Base-by-base conservation (phyloP, 768 basidiomycete genomes). In the Candolleomyces aberdarensis region DNA sequence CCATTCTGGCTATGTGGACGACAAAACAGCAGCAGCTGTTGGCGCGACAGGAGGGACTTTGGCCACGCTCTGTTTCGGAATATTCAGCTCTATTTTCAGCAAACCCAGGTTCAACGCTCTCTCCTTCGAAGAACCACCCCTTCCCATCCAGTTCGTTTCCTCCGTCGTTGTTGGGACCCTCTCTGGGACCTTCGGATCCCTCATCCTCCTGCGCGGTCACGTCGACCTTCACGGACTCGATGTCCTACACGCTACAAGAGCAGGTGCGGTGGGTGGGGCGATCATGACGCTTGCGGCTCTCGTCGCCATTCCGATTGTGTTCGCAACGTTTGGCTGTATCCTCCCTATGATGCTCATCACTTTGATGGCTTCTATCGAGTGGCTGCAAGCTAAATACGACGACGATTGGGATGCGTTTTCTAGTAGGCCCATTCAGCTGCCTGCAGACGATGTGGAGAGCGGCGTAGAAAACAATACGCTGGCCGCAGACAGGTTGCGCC, bases 191-290 rank as follows among this genome's bases (percentile, higher is more conserved):
- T 63, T 71, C 9, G 70, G 70, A 11, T 62, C 59, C 20, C 60
- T 66, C 5, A 60, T 69, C 22, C 64, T 69, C 20, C 50, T 50
- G 2, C 59, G 62, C 31, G 53, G 61, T 14, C 60, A 66, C 36
- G 62, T 68, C 41, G 65, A 71, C 41, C 43, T 69, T 3, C 64
- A 57, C 0, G 65, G 63, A 4, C 65, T 65, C 7, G 70, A 71
- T 58, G 57, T 69, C 8, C 57, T 70, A 0, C 70, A 71, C 51
- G 70, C 69, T 5, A 62, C 70, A 0, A 64, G 69, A 14, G 70
- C 70, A 4, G 69, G 67, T 19, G 67, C 67, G n/a, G 48, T 70
- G 13, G 69, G 70, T n/a, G 69, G 67, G 0, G 56, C 63, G 1
- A 63, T 69, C 15, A 47, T 67, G 40, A 65, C 62, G 7, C 64